phyloP scores from a whole-genome alignment of 768 basidiomycete species.

The Lentinula boryana region DNA sequence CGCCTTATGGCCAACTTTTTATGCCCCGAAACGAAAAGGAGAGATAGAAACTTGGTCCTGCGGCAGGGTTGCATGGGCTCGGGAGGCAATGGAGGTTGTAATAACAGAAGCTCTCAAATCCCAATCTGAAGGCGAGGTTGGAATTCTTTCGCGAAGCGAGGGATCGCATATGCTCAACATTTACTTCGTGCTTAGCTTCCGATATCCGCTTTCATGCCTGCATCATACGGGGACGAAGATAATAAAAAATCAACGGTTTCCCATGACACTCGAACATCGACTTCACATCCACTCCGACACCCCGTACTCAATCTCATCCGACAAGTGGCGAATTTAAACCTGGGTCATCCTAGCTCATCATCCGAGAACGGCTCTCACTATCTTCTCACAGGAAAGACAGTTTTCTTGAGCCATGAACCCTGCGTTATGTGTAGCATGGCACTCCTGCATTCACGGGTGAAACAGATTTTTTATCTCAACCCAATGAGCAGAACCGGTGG shows the following conservation, averaged over 20 bases:
- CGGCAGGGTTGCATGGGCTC: conserved; percentile 69
- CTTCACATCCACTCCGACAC: conserved; percentile 78
- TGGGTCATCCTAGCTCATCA: neutral
- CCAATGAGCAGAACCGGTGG: conserved; percentile 81
- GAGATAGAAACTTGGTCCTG: conserved; percentile 64
- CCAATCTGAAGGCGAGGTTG: conserved; percentile 52
- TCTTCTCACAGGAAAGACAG: conserved; percentile 74
- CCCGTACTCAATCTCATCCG: conserved; percentile 75
- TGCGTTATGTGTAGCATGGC: conserved; percentile 99
- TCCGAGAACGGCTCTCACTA: conserved; percentile 63
- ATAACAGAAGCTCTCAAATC: conserved; percentile 45
- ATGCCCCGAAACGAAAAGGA: conserved; percentile 61
- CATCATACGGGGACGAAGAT: conserved; percentile 31
- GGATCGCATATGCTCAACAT: neutral
- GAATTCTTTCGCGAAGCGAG: conserved; percentile 10
- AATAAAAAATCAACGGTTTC: conserved; percentile 28
- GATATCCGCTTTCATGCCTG: conserved; percentile 66
- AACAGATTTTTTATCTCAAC: conserved; percentile 71
- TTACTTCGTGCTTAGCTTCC: conserved; percentile 46
- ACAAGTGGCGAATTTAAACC: conserved; percentile 44
- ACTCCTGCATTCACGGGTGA: conserved; percentile 88
- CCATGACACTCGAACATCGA: conserved; percentile 65
- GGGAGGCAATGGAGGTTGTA: conserved; percentile 53
- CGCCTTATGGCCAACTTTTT: conserved; percentile 82
- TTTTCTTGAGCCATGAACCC: conserved; percentile 94